phyloP scores from a whole-genome alignment of 192 early-diverging fungal genomes.

The Borealophlyctis nickersoniae region DNA sequence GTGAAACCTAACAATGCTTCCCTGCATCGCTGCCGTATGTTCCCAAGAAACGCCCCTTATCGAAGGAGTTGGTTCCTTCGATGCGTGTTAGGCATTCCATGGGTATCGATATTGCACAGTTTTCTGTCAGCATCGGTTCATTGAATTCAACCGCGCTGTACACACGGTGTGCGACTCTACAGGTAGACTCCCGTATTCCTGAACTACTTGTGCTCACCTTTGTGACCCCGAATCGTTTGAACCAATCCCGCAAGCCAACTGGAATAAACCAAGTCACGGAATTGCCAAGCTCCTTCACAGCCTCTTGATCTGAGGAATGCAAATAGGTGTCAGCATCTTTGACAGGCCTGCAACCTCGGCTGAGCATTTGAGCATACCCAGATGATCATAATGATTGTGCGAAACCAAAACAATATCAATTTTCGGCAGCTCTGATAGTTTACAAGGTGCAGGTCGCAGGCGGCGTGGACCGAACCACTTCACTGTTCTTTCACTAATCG shows the following conservation, averaged over 20 bases:
- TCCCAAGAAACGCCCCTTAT: too few species aligned
- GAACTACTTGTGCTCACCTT: slow-evolving; percentile 38
- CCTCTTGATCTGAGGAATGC: slow-evolving; percentile 44
- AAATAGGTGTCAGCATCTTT: too few species aligned
- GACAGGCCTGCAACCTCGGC: too few species aligned
- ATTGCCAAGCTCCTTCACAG: slow-evolving; percentile 49
- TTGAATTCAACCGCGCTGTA: too few species aligned
- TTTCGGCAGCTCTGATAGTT: slow-evolving; percentile 40
- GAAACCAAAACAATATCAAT: slow-evolving; percentile 56
- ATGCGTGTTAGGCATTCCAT: too few species aligned
- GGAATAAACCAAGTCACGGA: slow-evolving; percentile 55
- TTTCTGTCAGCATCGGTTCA: too few species aligned
- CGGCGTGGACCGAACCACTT: slow-evolving; percentile 46
- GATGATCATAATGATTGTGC: slow-evolving; percentile 58
- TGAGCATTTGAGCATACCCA: slow-evolving; percentile 39
- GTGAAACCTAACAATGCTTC: too few species aligned
- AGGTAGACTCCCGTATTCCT: too few species aligned
- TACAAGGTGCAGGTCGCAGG: slow-evolving; percentile 48
- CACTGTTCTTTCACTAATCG: not conserved
- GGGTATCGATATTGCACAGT: too few species aligned
- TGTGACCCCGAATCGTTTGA: slow-evolving; percentile 38
- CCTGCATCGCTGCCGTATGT: too few species aligned
- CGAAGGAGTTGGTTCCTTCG: too few species aligned
- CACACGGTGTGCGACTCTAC: too few species aligned
- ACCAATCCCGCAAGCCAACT: slow-evolving; percentile 48